Evolutionary conservation across 2,329 filamentous ascomycete genomes (phyloP), one percentile per base, ranked within the genome.

Genomic region (Ophiostoma pallidulum): DNA sequence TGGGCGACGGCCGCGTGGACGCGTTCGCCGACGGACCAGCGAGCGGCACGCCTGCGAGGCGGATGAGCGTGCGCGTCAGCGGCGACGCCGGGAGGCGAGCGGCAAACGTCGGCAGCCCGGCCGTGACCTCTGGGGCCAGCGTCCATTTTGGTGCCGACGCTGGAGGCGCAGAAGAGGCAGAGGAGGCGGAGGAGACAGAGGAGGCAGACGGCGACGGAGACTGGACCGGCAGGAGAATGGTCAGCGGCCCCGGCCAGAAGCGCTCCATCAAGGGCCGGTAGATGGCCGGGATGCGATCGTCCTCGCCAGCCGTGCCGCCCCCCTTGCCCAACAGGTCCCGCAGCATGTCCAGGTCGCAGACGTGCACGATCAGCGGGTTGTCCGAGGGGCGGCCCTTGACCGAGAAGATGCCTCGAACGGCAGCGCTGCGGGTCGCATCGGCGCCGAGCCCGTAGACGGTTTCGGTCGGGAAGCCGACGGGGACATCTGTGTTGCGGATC

Each of bases 401-500:
- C 19, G 78, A 74, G 64, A 92, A 98, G 56, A 98, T 98, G n/a
- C 89, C 90, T 59, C 76, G 80, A 7, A 97, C 91, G 2, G 91
- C 85, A 20, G 70, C 72, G 58, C 82, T 88, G 57, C 88, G 78
- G 22, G 90, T 97, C 10, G 92, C 92, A 67, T 97, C 92, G 13
- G 92, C 92, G n/a, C 89, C 92, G 8, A 98, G 75, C 0, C 92
- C 92, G 62, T 98, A 98, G 1, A 98, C 92, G 0, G 92, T 98
- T 67, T 98, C 92, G 0, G 92, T 98, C 1, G 92, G 92, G 62
- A 98, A 98, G 1, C 87, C 92, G 41, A 98, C 88, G 4, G 92
- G 92, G 4, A 75, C 75, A 60, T 86, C 75, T 44, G 75, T 80
- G 16, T 72, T 71, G 44, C 71, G 75, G 31, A 95, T 70, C 54